Conservation (phyloP, 1,284 basidiomycete species). For the Exobasidium cylindrosporum region DNA sequence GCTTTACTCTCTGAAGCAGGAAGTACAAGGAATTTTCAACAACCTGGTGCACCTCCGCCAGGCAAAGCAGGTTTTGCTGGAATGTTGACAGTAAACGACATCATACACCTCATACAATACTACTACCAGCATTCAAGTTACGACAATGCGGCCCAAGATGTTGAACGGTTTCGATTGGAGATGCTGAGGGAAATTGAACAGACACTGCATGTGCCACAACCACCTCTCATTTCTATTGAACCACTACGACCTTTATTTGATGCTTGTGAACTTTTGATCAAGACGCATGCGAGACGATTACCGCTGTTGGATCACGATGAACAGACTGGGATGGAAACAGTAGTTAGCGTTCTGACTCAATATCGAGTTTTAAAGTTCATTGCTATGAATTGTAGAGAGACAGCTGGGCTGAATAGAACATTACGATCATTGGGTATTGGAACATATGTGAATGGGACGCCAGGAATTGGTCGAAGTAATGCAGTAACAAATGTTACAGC, state of each 20-base stretch:
- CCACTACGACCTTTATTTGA: constrained; percentile 81
- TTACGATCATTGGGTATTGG: constrained; percentile 87
- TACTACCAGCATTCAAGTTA: constrained; percentile 60
- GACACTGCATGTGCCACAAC: constrained; percentile 83
- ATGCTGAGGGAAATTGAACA: constrained; percentile 75
- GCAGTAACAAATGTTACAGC: neutral
- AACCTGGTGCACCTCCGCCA: neutral
- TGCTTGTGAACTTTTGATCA: constrained; percentile 83
- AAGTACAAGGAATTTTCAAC: neutral
- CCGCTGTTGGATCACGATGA: constrained; percentile 91
- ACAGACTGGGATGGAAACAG: constrained; percentile 90
- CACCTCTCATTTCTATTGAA: constrained; percentile 84
- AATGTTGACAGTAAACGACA: constrained; percentile 54
- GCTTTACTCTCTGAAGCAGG: neutral
- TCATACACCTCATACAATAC: constrained; percentile 54
- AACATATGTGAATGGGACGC: constrained; percentile 67
- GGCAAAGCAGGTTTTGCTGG: constrained; percentile 48
- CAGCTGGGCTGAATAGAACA: constrained; percentile 62
- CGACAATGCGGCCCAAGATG: constrained; percentile 82
- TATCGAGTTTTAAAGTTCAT: constrained; percentile 98
- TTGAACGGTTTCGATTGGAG: constrained; percentile 89
- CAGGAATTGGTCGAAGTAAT: neutral
- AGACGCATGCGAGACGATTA: constrained; percentile 89
- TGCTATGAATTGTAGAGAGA: constrained; percentile 70
- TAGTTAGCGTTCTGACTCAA: constrained; percentile 93